Evolutionary conservation across 2,329 filamentous ascomycete genomes (phyloP).

Genomic region (Blastomyces parvus): DNA sequence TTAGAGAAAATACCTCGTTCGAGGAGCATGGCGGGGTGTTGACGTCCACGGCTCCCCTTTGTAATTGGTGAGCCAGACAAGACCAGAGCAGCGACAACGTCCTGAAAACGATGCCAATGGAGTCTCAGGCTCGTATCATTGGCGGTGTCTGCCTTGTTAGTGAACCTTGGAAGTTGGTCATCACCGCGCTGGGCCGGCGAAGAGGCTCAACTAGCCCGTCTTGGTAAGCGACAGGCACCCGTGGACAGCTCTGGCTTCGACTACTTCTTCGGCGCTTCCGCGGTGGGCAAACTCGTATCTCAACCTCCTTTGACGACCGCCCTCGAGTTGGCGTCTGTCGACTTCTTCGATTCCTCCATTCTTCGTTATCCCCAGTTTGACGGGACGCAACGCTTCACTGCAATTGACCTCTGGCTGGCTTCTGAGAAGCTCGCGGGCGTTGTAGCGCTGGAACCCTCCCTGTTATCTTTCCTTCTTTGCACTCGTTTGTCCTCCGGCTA

Average conservation of each 20-base stretch:
- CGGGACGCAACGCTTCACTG: slow-evolving; percentile 16
- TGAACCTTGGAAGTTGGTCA: not conserved
- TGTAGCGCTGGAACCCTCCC: slow-evolving; percentile 11
- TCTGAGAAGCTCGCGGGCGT: slow-evolving; percentile 18
- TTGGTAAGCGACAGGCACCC: slow-evolving; percentile 1
- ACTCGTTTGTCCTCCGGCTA: slow-evolving; percentile 2
- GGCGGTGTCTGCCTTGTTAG: not conserved
- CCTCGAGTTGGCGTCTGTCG: not conserved
- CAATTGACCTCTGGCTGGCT: slow-evolving; percentile 24
- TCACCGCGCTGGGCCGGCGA: not conserved
- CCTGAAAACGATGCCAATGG: not conserved
- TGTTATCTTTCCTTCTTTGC: slow-evolving; percentile 12
- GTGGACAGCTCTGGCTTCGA: not conserved
- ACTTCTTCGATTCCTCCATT: slow-evolving; percentile 12
- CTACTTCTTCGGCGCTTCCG: not conserved
- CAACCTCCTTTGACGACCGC: not conserved
- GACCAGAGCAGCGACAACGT: not conserved
- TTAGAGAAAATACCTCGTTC: not conserved
- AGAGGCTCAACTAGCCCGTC: not conserved
- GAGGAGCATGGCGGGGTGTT: no score
- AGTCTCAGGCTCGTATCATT: not conserved
- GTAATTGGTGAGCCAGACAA: not conserved
- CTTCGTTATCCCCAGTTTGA: slow-evolving; percentile 12
- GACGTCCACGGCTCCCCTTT: not conserved
- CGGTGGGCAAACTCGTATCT: not conserved